Evolutionary conservation across 2,329 filamentous ascomycete genomes (phyloP), one percentile per base, ranked within the genome.

Genomic region (Curvularia verruculosa): DNA sequence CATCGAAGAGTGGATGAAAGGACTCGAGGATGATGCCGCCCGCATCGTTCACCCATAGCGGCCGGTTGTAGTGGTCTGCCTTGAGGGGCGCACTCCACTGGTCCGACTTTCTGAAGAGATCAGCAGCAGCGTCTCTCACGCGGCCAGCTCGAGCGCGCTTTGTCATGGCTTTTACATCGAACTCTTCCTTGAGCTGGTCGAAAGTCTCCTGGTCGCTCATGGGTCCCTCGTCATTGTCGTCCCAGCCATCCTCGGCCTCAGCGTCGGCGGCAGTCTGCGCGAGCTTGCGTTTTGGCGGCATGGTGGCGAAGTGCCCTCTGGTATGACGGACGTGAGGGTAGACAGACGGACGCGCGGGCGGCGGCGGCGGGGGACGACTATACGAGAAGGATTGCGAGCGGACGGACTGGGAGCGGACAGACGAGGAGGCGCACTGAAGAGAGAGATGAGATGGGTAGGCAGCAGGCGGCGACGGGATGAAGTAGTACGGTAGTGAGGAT

Each of bases 11-110:
- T 2, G 93, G 90, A 50, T 91, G 94, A 80, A 97, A 98, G 67
- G 92, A 96, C 81, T 99, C 94, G 41, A 98, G 83, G 28, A 96
- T 95, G 72, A 98, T 95, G 62, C 89, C 88, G 34, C 91, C 92
- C 45, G 89, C 82, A 2, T 92, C 91, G 74, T 97, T 92, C 66
- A 99, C 95, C 91, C 92, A 98, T 58, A 98, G 83, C 15, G 95
- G 95, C 15, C 95, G 88, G 71, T 93, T 92, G 61, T 88, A 86
- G 79, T 96, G 92, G 75, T 98, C 94, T 3, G 89, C 86, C 78
- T 97, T 98, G 64, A 97, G 81, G 36, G 86, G 82, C 36, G 96
- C 83, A 64, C 89, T 89, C 47, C 91, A 93, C 75, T 95, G 95
- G 77, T 99, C 92, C 62, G 85, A 85, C 65, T 85, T 83, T 45